Percentiles rank a stretch among this genome's conserved stretches.
phyloP scores from a whole-genome alignment of 2,329 filamentous ascomycete genomes.

The Purpureocillium takamizusanense region DNA sequence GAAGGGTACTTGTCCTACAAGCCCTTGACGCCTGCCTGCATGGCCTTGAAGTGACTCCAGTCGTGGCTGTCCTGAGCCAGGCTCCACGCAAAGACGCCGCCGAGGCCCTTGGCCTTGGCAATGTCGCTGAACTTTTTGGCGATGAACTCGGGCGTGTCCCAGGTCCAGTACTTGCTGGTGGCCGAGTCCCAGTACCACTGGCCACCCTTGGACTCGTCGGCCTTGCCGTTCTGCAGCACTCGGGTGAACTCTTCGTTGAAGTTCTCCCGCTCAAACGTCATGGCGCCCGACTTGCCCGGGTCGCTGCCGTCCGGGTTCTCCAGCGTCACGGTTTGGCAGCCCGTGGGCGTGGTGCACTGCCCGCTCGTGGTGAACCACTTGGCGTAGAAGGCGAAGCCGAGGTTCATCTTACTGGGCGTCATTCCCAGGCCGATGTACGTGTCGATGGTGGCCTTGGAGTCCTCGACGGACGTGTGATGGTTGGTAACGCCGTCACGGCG shows the following conservation, averaged over 20 bases:
- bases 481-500: conserved; percentile 56
- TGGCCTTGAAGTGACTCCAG: conserved; percentile 32
- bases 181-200: conserved; percentile 44
- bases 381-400: conserved; percentile 61
- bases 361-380: conserved; percentile 52
- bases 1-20: background rate
- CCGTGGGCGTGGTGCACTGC: conserved; percentile 39
- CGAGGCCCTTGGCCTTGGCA: conserved; percentile 29
- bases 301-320: conserved; percentile 54
- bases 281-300: conserved; percentile 36
- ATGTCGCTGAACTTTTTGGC: conserved; percentile 35
- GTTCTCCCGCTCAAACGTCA: conserved; percentile 28
- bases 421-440: conserved; percentile 51
- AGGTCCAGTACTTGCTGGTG: conserved; percentile 42
- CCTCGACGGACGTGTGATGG: conserved; percentile 53
- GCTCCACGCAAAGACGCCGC: conserved; percentile 45
- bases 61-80: conserved; percentile 38
- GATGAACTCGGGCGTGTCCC: conserved; percentile 42
- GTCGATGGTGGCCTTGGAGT: conserved; percentile 44
- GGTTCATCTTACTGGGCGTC: conserved; percentile 45
- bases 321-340: conserved; percentile 49
- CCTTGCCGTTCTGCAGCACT: conserved; percentile 29
- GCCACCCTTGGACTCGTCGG: conserved; percentile 39
- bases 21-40: conserved; percentile 19
- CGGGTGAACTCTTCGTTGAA: conserved; percentile 26